Conservation (phyloP, 2,329 filamentous ascomycete genomes). For the Botryotinia globosa region DNA sequence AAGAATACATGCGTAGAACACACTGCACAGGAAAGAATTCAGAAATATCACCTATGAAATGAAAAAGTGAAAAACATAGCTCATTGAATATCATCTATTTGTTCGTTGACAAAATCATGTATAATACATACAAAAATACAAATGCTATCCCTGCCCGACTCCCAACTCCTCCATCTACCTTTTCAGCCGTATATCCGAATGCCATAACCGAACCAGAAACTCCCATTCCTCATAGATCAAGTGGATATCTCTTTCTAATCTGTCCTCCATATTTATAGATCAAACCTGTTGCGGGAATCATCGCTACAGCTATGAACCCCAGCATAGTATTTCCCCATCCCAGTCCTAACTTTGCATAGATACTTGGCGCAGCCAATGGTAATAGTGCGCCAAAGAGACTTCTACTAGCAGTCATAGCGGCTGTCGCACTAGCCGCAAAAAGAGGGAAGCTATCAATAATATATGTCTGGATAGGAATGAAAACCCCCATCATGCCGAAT, state of each 20-base stretch:
- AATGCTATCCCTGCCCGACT: not conserved
- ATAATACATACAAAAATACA: not conserved
- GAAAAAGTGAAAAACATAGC: not conserved
- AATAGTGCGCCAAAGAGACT: constrained; percentile 49
- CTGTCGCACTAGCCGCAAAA: constrained; percentile 42
- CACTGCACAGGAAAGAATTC: not conserved
- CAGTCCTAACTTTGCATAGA: constrained; percentile 44
- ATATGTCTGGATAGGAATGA: constrained; percentile 45
- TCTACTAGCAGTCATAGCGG: constrained; percentile 42
- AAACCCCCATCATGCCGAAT: constrained; percentile 45
- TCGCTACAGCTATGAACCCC: constrained; percentile 47
- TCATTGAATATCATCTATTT: constrained; percentile 12
- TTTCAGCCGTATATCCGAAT: not conserved
- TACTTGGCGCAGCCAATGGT: constrained; percentile 48
- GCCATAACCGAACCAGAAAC: not conserved
- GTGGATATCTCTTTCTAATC: constrained; percentile 19
- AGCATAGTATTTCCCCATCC: constrained; percentile 50
- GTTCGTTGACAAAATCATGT: not conserved
- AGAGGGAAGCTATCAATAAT: constrained; percentile 45
- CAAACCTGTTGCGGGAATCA: constrained; percentile 45
- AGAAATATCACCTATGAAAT: not conserved
- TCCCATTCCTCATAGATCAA: constrained; percentile 5
- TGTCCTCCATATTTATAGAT: constrained; percentile 20
- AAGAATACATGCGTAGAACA: not conserved
- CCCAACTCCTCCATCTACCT: not conserved